Evolutionary conservation across 2,329 filamentous ascomycete genomes (phyloP), one percentile per base, ranked within the genome.

Genomic region (Hypoxylon sp.): DNA sequence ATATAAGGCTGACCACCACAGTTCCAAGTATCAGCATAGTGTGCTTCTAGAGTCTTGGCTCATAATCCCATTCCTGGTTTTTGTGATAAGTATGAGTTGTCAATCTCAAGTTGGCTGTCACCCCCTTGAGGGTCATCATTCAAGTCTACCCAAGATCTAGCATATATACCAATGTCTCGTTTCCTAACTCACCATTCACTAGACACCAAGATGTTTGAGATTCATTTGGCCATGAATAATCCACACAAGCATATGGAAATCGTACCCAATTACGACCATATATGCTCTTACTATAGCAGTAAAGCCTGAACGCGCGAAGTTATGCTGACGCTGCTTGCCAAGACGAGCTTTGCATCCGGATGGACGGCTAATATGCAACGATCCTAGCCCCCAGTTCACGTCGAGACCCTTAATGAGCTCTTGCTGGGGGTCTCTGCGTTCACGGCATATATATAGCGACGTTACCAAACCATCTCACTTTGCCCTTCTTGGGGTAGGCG

Each of bases 281-380:
- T 27, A 61, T 57, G 52, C 47, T 42, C 47, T 61, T 44, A 39
- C 10, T 35, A 56, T 65, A 47, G 19, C 39, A 61, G 51, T 64
- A 64, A 63, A 62, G 60, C 63, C 63, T 70, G 65, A 65, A 56
- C 54, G 27, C 3, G 29, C 24, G 11, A 31, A 37, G 61, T 44
- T 47, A 32, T 54, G 65, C 62, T 70, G 65, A 63, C 62, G 46
- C 55, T 52, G 52, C 56, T 56, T 57, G 69, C 69, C 69, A 69
- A 69, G 67, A 65, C 66, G 54, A 67, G 19, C 31, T 60, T 35
- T 61, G 63, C 67, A 63, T 62, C 69, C 67, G 67, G 67, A 67
- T 69, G 69, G 67, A 69, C 58, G 69, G 69, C 8, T 69, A 71
- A 71, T 71, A 69, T 71, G 62, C 61, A 65, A 69, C 62, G 59